Evolutionary conservation across 2,329 filamentous ascomycete genomes (phyloP), one percentile per base, ranked within the genome.

Genomic region (Trichoderma sp.): DNA sequence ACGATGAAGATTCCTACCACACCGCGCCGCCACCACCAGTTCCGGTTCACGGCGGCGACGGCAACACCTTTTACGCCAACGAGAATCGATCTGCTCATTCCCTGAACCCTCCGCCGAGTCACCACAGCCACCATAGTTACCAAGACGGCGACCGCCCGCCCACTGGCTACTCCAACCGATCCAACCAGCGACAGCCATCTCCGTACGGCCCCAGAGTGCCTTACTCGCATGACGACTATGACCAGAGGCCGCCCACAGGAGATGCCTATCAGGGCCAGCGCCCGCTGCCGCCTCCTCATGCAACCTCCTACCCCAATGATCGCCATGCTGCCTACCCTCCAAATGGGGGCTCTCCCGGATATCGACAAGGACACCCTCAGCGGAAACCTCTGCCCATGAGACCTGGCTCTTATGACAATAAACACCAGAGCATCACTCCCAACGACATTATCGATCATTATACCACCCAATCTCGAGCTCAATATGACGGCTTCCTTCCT

Each of bases 61-160:
- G 64, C 11, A 16, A 83, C 74, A 83, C 83, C 76, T 83, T 81
- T 75, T 81, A 81, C 83, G 82, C 86, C 85, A 86, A 89, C 81
- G 76, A 82, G 75, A 80, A 81, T 77, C 80, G 82, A 74, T 83
- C 83, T 80, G 84, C 80, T 81, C 83, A 87, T 85, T 85, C 77
- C 82, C 74, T 86, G 76, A 84, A 76, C 71, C 75, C 78, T 52
- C 78, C 79, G 54, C 49, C 60, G 18, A 64, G 60, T 49, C 60
- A 26, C 24, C 49, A 64, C 10, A 54, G 60, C 60, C 43, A 61
- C 28, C 76, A 77, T 71, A 77, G 76, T 64, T 72, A 78, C 54
- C 61, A 46, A 30, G 76, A 73, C 55, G 78, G 80, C 59, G 80
- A 78, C 52, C 76, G 82, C 26, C 80, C 81, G 26, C 78, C 81